Base-by-base conservation (phyloP, 768 basidiomycete genomes). In the Pulveroboletus sp. region DNA sequence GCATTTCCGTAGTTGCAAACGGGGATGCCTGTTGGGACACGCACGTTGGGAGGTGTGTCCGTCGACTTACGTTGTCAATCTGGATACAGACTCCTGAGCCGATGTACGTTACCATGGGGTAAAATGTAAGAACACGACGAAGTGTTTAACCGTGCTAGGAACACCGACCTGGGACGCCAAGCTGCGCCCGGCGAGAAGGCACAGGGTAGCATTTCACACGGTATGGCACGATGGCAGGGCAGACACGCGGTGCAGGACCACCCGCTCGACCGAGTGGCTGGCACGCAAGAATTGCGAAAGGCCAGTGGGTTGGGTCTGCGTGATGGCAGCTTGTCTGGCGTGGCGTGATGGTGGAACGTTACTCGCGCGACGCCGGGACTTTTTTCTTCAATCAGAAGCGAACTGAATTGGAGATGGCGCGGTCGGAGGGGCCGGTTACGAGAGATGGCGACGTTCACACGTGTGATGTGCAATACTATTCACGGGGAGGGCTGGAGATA, bases 41-140 rank as follows among this genome's bases (percentile, higher is more conserved):
- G 9, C 24, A 17, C 3, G 17, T 43, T 33, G 12, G 12, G 32
- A 12, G 12, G 12, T 14, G 12, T 33, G 32, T 14, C 32, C 32
- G 6, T 10, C 28, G 43, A 54, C 52, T 60, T 60, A 49, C 43
- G 43, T 35, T 37, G 44, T 28, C 47, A 31, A 18, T 49, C 45
- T 38, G 32, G 28, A 45, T 43, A 6, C 8, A 30, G 46, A 51
- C 62, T 62, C 62, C 47, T 46, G 46, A 32, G 31, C 18, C 31
- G 61, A 64, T 64, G 50, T 59, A 33, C 61, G 21, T 33, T 32
- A 11, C 18, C 21, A 40, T 36, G 36, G 15, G 44, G 36, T 43
- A 6, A 21, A 27, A 15, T 41, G 26, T 28, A 39, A 21, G 33
- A 35, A 31, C 39, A 17, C 9, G 15, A 39, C 42, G n/a, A 46